phyloP scores from a whole-genome alignment of 2,329 filamentous ascomycete species.

The Fusarium foetens region DNA sequence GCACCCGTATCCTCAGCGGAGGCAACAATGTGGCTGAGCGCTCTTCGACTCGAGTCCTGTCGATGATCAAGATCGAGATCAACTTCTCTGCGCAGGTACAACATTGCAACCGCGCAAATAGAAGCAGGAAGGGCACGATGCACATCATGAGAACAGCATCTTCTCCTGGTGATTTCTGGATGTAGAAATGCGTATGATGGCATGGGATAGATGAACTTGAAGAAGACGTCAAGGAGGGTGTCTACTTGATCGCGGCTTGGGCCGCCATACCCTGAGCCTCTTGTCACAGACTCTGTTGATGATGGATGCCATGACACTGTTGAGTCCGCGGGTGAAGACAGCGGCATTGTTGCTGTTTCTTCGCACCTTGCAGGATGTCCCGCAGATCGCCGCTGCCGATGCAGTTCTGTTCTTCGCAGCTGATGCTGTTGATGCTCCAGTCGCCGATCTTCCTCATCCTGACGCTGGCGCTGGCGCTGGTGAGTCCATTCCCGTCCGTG shows the following conservation, averaged over 20 bases:
- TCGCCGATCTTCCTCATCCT: neutral
- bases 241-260: neutral
- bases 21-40: fast-evolving
- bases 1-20: neutral
- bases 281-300: neutral
- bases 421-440: neutral
- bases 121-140: neutral
- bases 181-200: neutral
- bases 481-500: neutral
- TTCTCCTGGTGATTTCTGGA: neutral
- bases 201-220: neutral
- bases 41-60: neutral
- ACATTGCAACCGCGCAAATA: neutral
- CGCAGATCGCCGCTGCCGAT: neutral
- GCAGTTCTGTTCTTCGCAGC: neutral
- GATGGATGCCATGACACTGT: neutral
- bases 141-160: neutral
- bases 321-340: neutral
- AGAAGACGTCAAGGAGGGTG: neutral
- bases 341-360: neutral
- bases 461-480: neutral
- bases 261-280: neutral
- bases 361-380: neutral
- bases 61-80: neutral
- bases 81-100: neutral